phyloP scores from a whole-genome alignment of 179 eudicot species.

The Drosera spatulata region DNA sequence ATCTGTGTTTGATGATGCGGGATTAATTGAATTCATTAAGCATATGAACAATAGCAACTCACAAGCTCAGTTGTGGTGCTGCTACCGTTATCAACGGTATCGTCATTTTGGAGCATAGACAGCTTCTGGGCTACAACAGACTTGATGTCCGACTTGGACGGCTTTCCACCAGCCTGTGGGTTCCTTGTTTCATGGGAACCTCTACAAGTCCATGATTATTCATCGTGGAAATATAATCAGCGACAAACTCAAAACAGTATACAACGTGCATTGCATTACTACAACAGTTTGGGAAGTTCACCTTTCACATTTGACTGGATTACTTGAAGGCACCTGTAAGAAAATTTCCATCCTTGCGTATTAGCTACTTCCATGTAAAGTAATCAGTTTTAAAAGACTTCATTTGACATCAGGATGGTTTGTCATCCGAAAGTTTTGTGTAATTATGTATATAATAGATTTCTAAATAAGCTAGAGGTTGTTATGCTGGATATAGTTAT shows the following conservation, averaged over 20 bases:
- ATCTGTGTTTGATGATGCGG: too few relatives aligned
- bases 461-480: too few relatives aligned
- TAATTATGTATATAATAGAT: too few relatives aligned
- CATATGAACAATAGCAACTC: neutral
- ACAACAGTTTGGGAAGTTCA: too few relatives aligned
- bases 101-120: slow-evolving; percentile 3
- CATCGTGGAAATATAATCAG: neutral
- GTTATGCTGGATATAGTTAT: too few relatives aligned
- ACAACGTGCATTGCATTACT: neutral
- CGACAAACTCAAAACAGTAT: neutral
- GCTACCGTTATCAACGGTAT: neutral
- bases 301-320: neutral
- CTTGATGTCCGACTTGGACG: slow-evolving; percentile 4
- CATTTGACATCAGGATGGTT: neutral
- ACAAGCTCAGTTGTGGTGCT: neutral
- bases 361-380: too few relatives aligned
- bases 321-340: too few relatives aligned
- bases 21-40: too few relatives aligned
- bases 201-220: too few relatives aligned
- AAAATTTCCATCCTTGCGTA: neutral
- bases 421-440: too few relatives aligned
- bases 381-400: neutral
- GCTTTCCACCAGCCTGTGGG: too few relatives aligned
- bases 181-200: too few relatives aligned
- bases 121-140: slow-evolving; percentile 2